A percentile compares a stretch with the other conserved stretches of the same genome.
These are phyloP conservation scores for Pichia sp. DNA, from an alignment of 1,139 yeast species.

Conservation along the genomic window DNA sequence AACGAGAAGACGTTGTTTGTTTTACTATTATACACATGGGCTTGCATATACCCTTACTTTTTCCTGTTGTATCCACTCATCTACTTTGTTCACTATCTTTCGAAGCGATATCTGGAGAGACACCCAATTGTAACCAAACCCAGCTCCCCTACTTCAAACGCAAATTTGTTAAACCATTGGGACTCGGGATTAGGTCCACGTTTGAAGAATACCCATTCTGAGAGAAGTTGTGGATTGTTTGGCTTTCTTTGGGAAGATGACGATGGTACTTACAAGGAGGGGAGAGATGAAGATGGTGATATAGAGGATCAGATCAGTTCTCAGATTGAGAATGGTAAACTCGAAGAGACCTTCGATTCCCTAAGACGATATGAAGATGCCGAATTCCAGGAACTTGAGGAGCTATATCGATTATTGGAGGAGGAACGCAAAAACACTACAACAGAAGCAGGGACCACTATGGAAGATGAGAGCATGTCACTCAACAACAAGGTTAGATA, in stretches of 20 bases:
- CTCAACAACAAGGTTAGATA: slow-evolving; percentile 10
- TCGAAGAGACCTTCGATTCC: too few relatives aligned
- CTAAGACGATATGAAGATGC: too few relatives aligned
- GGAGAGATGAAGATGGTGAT: slow-evolving; percentile 11
- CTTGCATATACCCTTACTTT: slow-evolving; percentile 65
- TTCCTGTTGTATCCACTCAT: slow-evolving; percentile 59
- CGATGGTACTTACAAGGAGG: neutral
- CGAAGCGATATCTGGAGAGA: slow-evolving; percentile 64
- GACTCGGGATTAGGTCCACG: slow-evolving; percentile 48
- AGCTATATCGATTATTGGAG: too few relatives aligned
- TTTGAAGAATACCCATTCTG: slow-evolving; percentile 31
- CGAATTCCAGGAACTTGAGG: too few relatives aligned
- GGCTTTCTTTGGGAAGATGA: slow-evolving; percentile 11
- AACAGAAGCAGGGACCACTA: too few relatives aligned
- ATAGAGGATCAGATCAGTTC: too few relatives aligned
- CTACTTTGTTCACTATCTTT: slow-evolving; percentile 48
- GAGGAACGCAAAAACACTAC: too few relatives aligned
- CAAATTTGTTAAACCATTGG: slow-evolving; percentile 11
- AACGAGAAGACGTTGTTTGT: slow-evolving; percentile 51
- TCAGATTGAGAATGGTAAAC: too few relatives aligned
- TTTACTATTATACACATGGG: slow-evolving; percentile 47
- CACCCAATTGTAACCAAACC: slow-evolving; percentile 50
- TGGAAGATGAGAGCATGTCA: too few relatives aligned
- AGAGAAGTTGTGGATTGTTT: slow-evolving; percentile 16
- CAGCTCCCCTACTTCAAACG: slow-evolving; percentile 33